Conservation (phyloP, 202 grass and related monocot species). For the Brachypodium distachyon region DNA sequence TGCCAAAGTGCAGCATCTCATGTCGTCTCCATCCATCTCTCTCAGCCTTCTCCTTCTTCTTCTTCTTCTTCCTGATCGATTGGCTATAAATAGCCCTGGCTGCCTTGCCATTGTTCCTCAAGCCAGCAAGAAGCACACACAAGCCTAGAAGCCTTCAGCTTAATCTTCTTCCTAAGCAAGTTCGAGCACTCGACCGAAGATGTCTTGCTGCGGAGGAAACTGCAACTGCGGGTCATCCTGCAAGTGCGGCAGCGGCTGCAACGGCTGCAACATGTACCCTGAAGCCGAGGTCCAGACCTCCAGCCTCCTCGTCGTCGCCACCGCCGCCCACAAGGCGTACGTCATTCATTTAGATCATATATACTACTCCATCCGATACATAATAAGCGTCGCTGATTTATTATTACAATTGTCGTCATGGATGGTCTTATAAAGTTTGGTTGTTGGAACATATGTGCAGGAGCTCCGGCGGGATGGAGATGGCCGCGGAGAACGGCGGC, state of each 20-base stretch:
- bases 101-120: slow-evolving; percentile 1
- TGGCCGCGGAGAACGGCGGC: slow-evolving; percentile 40
- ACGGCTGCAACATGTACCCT: slow-evolving; percentile 47
- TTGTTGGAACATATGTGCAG: no score
- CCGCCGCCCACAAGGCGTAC: slow-evolving; percentile 29
- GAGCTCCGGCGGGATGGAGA: slow-evolving; percentile 25
- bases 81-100: not conserved
- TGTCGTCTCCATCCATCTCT: not conserved
- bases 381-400: no score
- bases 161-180: not conserved
- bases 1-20: not conserved
- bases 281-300: slow-evolving; percentile 17
- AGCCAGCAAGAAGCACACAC: not conserved
- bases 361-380: no score
- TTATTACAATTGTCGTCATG: no score
- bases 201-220: slow-evolving; percentile 51
- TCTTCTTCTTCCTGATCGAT: not conserved
- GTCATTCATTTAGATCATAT: not conserved
- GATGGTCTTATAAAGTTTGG: no score
- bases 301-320: slow-evolving; percentile 8
- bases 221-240: slow-evolving; percentile 41
- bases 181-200: slow-evolving; percentile 17
- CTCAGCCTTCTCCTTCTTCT: not conserved
- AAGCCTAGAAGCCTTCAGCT: not conserved
- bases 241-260: slow-evolving; percentile 36